Evolutionary conservation across 2,329 filamentous ascomycete genomes (phyloP).

Genomic region (Lomentospora prolificans): DNA sequence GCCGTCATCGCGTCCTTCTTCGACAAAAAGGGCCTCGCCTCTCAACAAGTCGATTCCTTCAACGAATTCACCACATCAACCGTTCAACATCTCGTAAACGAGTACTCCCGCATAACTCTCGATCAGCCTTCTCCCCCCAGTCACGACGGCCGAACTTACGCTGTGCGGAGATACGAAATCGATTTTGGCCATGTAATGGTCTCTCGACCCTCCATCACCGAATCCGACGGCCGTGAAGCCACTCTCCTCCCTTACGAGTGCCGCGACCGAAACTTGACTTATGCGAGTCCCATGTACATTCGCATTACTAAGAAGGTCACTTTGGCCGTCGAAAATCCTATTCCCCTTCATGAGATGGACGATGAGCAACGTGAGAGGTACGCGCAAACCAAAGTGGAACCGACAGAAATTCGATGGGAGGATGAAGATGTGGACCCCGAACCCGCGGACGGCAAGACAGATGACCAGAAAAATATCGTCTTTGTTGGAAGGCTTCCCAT

Average conservation of each 20-base stretch:
- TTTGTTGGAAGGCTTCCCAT: slow-evolving; percentile 95
- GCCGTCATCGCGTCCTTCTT: slow-evolving; percentile 96
- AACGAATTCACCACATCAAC: slow-evolving; percentile 93
- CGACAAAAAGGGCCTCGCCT: slow-evolving; percentile 88
- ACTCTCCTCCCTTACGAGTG: slow-evolving; percentile 90
- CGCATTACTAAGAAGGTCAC: slow-evolving; percentile 79
- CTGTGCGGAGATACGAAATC: slow-evolving; percentile 87
- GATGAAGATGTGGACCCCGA: slow-evolving; percentile 41
- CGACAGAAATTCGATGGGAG: slow-evolving; percentile 51
- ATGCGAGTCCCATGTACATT: slow-evolving; percentile 83
- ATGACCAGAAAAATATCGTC: slow-evolving; percentile 58
- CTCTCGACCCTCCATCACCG: slow-evolving; percentile 80
- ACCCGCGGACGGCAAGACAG: slow-evolving; percentile 25
- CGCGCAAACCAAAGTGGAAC: slow-evolving; percentile 43
- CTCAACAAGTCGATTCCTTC: slow-evolving; percentile 96
- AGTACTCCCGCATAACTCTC: slow-evolving; percentile 84
- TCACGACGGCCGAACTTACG: slow-evolving; percentile 67
- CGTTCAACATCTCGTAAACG: slow-evolving; percentile 88
- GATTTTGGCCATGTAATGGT: slow-evolving; percentile 87
- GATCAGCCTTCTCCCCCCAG: slow-evolving; percentile 80
- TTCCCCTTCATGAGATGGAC: slow-evolving; percentile 59
- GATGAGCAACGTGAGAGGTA: slow-evolving; percentile 49
- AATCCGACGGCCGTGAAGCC: slow-evolving; percentile 80
- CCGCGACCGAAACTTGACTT: slow-evolving; percentile 89
- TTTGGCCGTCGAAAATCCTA: slow-evolving; percentile 66